phyloP scores from a whole-genome alignment of 2,329 filamentous ascomycete species.

The Xylaria sp. region DNA sequence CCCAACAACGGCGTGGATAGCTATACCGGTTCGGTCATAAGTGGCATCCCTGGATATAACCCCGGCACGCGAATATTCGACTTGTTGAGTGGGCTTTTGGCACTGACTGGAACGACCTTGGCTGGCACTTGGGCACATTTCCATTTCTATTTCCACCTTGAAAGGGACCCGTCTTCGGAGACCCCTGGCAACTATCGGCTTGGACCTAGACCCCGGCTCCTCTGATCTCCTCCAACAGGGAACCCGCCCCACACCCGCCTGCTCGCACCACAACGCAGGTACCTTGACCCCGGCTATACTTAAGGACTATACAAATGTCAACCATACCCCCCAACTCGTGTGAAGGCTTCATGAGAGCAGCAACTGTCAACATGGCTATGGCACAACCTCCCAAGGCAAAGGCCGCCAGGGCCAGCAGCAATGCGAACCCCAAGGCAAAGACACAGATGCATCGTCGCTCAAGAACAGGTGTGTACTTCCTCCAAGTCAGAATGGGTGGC shows the following conservation, averaged over 20 bases:
- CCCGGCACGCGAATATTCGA: conserved; percentile 37
- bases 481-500: conserved; percentile 25
- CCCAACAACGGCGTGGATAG: conserved; percentile 23
- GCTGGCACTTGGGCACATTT: conserved; percentile 37
- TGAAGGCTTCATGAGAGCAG: conserved; percentile 55
- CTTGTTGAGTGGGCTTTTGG: conserved; percentile 41
- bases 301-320: conserved; percentile 65
- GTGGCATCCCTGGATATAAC: conserved; percentile 35
- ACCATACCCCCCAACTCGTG: conserved; percentile 67
- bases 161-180: too few species aligned
- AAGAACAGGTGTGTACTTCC: conserved; percentile 79
- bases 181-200: conserved; percentile 43
- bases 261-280: conserved; percentile 50
- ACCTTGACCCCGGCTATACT: conserved; percentile 40
- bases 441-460: conserved; percentile 92
- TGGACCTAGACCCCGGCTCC: conserved; percentile 44
- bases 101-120: conserved; percentile 39
- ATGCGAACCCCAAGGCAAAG: conserved; percentile 68
- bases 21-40: conserved; percentile 28
- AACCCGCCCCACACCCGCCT: conserved; percentile 36
- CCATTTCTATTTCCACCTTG: conserved; percentile 6
- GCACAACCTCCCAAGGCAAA: conserved; percentile 65
- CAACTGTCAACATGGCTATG: conserved; percentile 65
- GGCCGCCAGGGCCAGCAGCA: conserved; percentile 57
- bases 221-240: conserved; percentile 39